Conservation (phyloP, 495 filamentous ascomycete species). For the Daldinia concentrica region DNA sequence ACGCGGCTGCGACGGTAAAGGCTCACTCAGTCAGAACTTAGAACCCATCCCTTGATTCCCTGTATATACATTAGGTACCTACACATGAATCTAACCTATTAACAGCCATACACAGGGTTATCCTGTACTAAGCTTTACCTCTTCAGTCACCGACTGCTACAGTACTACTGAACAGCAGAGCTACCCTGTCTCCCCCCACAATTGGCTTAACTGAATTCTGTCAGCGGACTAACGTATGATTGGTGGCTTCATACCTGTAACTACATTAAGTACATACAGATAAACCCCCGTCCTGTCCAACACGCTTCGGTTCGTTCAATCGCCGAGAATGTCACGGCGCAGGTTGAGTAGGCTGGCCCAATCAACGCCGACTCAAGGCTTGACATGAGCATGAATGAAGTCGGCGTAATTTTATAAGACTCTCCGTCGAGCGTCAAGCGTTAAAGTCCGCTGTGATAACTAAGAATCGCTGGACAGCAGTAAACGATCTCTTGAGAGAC, state of each 20-base stretch:
- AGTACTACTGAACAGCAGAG: slow-evolving; percentile 9
- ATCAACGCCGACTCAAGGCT: slow-evolving; percentile 31
- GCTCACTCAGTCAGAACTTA: slow-evolving; percentile 20
- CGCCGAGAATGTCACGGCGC: slow-evolving; percentile 33
- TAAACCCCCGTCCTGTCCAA: slow-evolving; percentile 17
- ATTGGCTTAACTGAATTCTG: slow-evolving; percentile 31
- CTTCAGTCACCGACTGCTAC: slow-evolving; percentile 42
- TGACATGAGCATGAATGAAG: slow-evolving; percentile 27
- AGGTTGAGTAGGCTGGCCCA: slow-evolving; percentile 27
- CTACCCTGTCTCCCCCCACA: slow-evolving; percentile 35
- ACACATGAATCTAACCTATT: not conserved
- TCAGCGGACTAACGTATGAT: slow-evolving; percentile 21
- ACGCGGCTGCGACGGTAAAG: not conserved
- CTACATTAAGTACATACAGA: slow-evolving; percentile 9
- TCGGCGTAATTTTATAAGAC: slow-evolving; percentile 36
- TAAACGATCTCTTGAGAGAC: slow-evolving; percentile 2
- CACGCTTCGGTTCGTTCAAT: slow-evolving; percentile 39
- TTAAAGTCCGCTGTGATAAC: slow-evolving; percentile 8
- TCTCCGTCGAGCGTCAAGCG: slow-evolving; percentile 24
- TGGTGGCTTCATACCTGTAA: slow-evolving; percentile 17
- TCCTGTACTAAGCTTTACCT: slow-evolving; percentile 15
- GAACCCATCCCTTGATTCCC: slow-evolving; percentile 3
- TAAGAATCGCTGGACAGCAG: slow-evolving; percentile 29
- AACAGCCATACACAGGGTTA: slow-evolving; percentile 12
- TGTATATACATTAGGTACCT: not conserved